Conservation (phyloP, 2,329 filamentous ascomycete genomes). For the Sporothrix phasma region DNA sequence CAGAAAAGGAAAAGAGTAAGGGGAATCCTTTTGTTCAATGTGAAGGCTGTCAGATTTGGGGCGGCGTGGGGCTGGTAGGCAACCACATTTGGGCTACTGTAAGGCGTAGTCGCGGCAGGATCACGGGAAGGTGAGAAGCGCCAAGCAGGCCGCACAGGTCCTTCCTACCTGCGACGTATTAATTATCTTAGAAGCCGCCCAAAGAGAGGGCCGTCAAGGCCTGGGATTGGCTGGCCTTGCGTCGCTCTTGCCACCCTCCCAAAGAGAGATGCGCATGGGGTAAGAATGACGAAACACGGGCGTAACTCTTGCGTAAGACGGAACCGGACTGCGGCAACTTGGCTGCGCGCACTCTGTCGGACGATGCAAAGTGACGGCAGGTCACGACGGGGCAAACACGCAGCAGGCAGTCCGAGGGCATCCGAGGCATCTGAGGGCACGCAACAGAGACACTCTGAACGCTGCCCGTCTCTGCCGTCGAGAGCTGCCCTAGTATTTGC, state of each 20-base stretch:
- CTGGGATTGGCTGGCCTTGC: neutral
- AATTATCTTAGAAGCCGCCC: no score
- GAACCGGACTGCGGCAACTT: neutral
- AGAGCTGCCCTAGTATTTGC: no score
- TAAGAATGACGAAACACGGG: slow-evolving; percentile 8
- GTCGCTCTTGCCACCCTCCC: neutral
- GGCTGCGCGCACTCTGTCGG: neutral
- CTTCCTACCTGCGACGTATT: neutral
- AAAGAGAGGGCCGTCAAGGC: no score
- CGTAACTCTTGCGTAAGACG: slow-evolving; percentile 8
- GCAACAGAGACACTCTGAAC: no score
- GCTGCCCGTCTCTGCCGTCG: no score
- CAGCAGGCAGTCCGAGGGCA: neutral
- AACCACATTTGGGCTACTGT: neutral
- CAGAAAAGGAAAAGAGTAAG: neutral
- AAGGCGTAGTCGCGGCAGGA: neutral
- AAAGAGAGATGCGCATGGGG: neutral
- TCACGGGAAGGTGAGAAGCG: neutral
- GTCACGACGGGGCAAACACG: neutral
- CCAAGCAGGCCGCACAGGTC: neutral
- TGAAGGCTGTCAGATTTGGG: neutral
- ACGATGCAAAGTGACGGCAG: neutral
- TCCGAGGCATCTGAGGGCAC: no score
- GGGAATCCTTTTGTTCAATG: slow-evolving; percentile 9
- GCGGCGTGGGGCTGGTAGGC: neutral